Conservation (phyloP, 2,329 filamentous ascomycete genomes). For the Pseudocercospora eumusae region DNA sequence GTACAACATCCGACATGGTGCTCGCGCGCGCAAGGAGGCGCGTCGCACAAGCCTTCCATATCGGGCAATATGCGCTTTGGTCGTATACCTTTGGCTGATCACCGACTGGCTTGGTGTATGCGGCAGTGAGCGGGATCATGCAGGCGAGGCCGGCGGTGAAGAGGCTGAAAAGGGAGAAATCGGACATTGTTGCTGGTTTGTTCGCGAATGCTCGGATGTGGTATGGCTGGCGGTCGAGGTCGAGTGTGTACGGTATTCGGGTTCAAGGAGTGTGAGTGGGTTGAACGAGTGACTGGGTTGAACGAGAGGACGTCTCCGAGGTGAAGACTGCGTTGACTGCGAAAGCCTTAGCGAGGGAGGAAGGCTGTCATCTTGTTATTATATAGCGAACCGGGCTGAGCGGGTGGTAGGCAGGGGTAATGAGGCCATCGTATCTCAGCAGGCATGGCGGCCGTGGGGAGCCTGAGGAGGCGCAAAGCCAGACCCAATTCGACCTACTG, state of each 20-base stretch:
- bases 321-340: slow-evolving; percentile 17
- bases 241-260: slow-evolving; percentile 1
- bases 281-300: slow-evolving; percentile 37
- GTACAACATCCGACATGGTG: neutral
- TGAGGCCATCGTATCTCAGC: neutral
- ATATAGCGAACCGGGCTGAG: slow-evolving; percentile 11
- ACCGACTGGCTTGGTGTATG: slow-evolving; percentile 40
- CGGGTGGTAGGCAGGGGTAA: neutral
- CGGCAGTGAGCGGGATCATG: slow-evolving; percentile 53
- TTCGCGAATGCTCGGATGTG: slow-evolving; percentile 4
- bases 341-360: slow-evolving; percentile 9
- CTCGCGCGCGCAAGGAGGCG: neutral
- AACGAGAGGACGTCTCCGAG: slow-evolving; percentile 30
- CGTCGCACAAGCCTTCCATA: neutral
- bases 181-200: slow-evolving; percentile 25
- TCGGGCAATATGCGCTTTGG: neutral
- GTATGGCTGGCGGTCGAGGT: slow-evolving; percentile 3
- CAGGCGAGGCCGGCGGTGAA: slow-evolving; percentile 57
- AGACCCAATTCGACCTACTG: slow-evolving; percentile 4
- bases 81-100: slow-evolving; percentile 29
- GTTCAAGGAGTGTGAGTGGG: slow-evolving; percentile 27
- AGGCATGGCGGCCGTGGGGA: slow-evolving; percentile 7
- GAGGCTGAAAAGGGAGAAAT: slow-evolving; percentile 51
- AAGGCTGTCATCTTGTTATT: slow-evolving; percentile 1
- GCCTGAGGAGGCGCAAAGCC: slow-evolving; percentile 11